phyloP scores from a whole-genome alignment of 2,329 filamentous ascomycete genomes.

The Meredithiella fracta region DNA sequence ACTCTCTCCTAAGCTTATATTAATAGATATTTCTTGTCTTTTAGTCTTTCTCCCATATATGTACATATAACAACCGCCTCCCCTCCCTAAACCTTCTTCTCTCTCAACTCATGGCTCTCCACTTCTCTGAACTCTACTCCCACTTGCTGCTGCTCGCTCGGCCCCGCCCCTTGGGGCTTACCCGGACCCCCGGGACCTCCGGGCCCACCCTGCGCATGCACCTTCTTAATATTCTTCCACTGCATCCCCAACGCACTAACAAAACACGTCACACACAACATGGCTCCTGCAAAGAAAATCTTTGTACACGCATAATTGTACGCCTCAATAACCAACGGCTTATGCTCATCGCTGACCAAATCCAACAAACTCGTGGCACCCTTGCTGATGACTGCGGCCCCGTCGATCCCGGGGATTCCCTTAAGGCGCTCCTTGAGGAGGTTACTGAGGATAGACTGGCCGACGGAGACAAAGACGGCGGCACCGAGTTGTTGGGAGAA shows the following conservation, averaged over 20 bases:
- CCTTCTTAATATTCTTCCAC: constrained; percentile 52
- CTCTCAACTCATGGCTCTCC: constrained; percentile 9
- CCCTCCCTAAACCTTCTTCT: constrained; percentile 7
- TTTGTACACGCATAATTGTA: constrained; percentile 49
- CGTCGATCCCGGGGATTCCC: constrained; percentile 27
- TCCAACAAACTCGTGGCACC: constrained; percentile 45
- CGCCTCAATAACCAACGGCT: constrained; percentile 38
- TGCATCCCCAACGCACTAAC: constrained; percentile 43
- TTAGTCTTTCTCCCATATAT: not conserved
- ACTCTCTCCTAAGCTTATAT: too few species aligned
- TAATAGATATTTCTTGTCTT: not conserved
- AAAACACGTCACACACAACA: constrained; percentile 36
- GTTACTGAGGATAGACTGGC: constrained; percentile 36
- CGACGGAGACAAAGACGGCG: constrained; percentile 40
- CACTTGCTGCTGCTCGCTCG: not conserved
- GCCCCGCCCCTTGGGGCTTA: not conserved
- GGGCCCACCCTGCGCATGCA: constrained; percentile 4
- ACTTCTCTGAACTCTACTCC: not conserved
- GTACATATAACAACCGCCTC: not conserved
- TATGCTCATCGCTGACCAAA: constrained; percentile 31
- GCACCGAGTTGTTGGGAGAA: constrained; percentile 44
- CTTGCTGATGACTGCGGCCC: constrained; percentile 28
- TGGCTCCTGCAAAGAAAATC: constrained; percentile 47
- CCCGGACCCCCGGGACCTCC: not conserved
- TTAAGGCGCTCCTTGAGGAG: constrained; percentile 26